phyloP scores from a whole-genome alignment of 352 stramenopile species.

The Salisapilia sapeloensis region DNA sequence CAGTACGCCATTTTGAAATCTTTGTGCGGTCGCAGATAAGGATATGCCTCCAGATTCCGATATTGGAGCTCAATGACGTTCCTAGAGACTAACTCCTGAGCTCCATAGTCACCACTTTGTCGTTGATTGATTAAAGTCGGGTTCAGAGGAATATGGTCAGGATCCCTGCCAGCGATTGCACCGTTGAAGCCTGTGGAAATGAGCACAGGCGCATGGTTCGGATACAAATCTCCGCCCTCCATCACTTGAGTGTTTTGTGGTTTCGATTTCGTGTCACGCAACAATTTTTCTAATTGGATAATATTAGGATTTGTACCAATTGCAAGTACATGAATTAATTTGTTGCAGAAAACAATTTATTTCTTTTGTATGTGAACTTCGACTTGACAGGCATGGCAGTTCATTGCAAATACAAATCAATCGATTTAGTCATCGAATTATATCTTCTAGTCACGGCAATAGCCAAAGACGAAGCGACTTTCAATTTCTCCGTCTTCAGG shows the following conservation, averaged over 20 bases:
- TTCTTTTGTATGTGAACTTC: too few species aligned
- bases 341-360: too few species aligned
- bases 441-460: conserved; percentile 1
- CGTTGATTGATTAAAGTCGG: conserved; percentile 29
- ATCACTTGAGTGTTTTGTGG: conserved; percentile 11
- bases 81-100: too few species aligned
- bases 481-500: conserved; percentile 83
- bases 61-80: conserved; percentile 27
- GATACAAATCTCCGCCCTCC: conserved; percentile 35
- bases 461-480: conserved; percentile 87
- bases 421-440: background rate
- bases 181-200: conserved; percentile 26
- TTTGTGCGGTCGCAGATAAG: conserved; percentile 32
- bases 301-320: too few species aligned
- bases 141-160: conserved; percentile 28
- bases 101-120: too few species aligned
- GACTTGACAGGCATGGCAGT: too few species aligned
- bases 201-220: conserved; percentile 31
- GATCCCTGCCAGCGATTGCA: conserved; percentile 16
- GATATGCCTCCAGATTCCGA: conserved; percentile 33
- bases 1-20: too few species aligned
- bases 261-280: too few species aligned
- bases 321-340: too few species aligned
- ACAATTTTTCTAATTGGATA: too few species aligned
- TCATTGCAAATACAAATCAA: conserved; percentile 1